A percentile compares a stretch with the other conserved stretches of the same genome.
phyloP scores from a whole-genome alignment of 202 grass and related monocot genomes.

The Musa balbisiana region DNA sequence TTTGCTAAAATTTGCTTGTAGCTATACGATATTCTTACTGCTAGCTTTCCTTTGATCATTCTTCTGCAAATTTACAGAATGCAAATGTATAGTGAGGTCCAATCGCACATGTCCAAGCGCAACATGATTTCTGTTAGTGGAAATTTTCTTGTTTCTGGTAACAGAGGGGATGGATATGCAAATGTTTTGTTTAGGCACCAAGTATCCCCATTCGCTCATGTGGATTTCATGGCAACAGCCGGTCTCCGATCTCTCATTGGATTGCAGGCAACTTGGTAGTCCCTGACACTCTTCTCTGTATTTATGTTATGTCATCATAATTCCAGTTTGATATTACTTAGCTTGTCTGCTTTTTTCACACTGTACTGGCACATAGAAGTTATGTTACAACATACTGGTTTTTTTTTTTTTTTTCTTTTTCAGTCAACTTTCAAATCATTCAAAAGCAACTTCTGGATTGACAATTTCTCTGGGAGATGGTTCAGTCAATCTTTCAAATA shows the following conservation, averaged over 20 bases:
- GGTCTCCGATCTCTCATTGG: slow-evolving; percentile 77
- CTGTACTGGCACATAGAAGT: slow-evolving; percentile 3
- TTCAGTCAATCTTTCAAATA: slow-evolving; percentile 86
- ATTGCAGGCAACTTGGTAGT: slow-evolving; percentile 58
- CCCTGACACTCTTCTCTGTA: not conserved
- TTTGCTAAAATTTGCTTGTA: not conserved
- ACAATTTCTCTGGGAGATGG: slow-evolving; percentile 81
- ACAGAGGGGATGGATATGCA: slow-evolving; percentile 60
- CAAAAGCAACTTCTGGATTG: slow-evolving; percentile 76
- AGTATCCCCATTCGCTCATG: slow-evolving; percentile 52
- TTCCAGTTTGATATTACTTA: slow-evolving; percentile 13
- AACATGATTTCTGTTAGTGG: slow-evolving; percentile 58
- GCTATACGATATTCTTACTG: not conserved
- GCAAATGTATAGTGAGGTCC: slow-evolving; percentile 76
- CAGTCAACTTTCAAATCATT: slow-evolving; percentile 89
- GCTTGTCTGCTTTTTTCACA: slow-evolving; percentile 18
- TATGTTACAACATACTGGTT: slow-evolving; percentile 24
- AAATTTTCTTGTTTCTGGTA: slow-evolving; percentile 68
- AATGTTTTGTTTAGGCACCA: slow-evolving; percentile 55
- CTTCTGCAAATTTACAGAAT: slow-evolving; percentile 50
- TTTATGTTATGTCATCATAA: not conserved
- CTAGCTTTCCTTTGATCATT: slow-evolving; percentile 21
- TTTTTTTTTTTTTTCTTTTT: slow-evolving; percentile 15
- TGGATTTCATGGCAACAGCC: slow-evolving; percentile 83
- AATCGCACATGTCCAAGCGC: slow-evolving; percentile 72